These are phyloP conservation scores for Juglanconis juglandina DNA, from an alignment of 2,329 filamentous ascomycete species.

Conservation along the genomic window DNA sequence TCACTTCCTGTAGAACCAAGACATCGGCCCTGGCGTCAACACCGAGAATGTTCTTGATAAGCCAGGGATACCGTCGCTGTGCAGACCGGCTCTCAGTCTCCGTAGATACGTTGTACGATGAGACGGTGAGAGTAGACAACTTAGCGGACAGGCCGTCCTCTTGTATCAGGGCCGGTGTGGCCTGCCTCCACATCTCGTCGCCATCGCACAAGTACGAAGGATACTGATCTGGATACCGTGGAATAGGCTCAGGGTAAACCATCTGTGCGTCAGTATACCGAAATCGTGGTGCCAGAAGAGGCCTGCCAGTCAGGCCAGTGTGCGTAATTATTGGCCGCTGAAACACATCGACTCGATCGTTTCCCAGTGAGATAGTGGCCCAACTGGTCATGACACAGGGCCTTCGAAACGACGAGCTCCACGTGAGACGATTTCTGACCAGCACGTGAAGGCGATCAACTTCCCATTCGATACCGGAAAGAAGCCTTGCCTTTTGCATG, in stretches of 20 bases:
- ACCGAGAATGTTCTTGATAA: constrained; percentile 43
- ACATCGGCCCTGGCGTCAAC: constrained; percentile 42
- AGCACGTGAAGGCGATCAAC: constrained; percentile 49
- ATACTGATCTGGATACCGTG: too few relatives aligned
- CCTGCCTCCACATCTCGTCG: constrained; percentile 1
- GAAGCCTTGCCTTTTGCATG: constrained; percentile 46
- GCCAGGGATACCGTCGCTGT: constrained; percentile 37
- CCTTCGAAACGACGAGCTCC: constrained; percentile 22
- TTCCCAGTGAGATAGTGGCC: constrained; percentile 42
- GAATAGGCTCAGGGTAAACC: constrained; percentile 21
- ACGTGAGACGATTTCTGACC: constrained; percentile 35
- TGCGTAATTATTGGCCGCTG: constrained; percentile 11
- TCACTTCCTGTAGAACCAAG: constrained; percentile 60
- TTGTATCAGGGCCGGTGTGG: not conserved
- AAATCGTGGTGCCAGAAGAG: too few relatives aligned
- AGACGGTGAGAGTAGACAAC: constrained; percentile 29
- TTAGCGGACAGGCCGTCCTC: not conserved
- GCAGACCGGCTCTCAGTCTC: constrained; percentile 47
- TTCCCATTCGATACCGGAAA: constrained; percentile 48
- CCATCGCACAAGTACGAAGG: constrained; percentile 20
- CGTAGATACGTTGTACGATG: constrained; percentile 52
- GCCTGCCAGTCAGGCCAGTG: too few relatives aligned
- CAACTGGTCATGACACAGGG: constrained; percentile 52
- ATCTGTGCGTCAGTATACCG: not conserved
- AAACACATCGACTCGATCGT: constrained; percentile 23